A percentile compares a stretch with the other conserved stretches of the same genome.
phyloP scores from a whole-genome alignment of 2,329 filamentous ascomycete species.

The Colletotrichum tanaceti region DNA sequence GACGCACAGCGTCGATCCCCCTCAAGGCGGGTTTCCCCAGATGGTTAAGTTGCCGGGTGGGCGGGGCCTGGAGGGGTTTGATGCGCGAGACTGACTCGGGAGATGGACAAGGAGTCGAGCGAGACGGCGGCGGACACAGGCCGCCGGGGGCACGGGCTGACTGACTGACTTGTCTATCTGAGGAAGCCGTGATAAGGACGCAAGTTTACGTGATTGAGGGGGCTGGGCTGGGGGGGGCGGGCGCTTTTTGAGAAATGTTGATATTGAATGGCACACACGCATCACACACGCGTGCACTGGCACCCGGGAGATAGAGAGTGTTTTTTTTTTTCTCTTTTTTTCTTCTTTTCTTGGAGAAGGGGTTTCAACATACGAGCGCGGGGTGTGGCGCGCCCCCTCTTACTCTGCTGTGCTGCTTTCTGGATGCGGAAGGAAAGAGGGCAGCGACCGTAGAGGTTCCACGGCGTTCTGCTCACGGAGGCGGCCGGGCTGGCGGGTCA shows the following conservation, averaged over 20 bases:
- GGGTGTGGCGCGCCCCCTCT: not conserved
- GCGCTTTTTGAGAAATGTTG: not conserved
- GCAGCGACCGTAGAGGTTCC: not conserved
- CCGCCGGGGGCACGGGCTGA: not conserved
- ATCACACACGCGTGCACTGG: not conserved
- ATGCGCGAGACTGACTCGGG: constrained; percentile 31
- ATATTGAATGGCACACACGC: constrained; percentile 3
- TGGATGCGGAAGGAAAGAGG: not conserved
- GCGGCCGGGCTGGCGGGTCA: not conserved
- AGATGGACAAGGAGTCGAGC: constrained; percentile 28
- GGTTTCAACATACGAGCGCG: not conserved
- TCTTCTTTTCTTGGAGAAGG: no score
- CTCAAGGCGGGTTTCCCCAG: constrained; percentile 10
- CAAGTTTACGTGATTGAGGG: constrained; percentile 2
- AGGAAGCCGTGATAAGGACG: constrained; percentile 12
- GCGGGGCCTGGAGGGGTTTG: not conserved
- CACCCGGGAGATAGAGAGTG: no score
- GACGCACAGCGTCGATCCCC: constrained; percentile 22
- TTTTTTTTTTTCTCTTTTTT: no score
- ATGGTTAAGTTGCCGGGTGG: constrained; percentile 13
- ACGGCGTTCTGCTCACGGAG: not conserved
- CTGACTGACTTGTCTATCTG: not conserved
- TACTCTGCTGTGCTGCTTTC: not conserved
- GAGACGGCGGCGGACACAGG: not conserved
- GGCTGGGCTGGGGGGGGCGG: no score